Percentiles rank a stretch among this genome's conserved stretches.
phyloP scores from a whole-genome alignment of 1,284 basidiomycete genomes.

The Pseudozyma sp. region DNA sequence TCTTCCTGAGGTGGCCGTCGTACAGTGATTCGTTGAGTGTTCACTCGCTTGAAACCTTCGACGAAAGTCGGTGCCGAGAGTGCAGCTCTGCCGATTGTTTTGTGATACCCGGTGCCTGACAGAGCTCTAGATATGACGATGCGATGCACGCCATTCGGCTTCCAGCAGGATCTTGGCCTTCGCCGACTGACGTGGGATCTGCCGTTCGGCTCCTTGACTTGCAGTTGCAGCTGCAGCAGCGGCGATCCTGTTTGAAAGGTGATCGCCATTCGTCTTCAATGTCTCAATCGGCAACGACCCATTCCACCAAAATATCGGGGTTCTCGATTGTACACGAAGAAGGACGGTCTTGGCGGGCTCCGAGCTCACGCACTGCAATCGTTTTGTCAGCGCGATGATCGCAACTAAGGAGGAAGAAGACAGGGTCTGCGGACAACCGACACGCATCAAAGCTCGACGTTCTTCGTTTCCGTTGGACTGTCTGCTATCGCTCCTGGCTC shows the following conservation, averaged over 20 bases:
- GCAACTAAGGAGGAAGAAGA: not conserved
- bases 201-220: slow-evolving; percentile 1
- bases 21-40: not conserved
- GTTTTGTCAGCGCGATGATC: too few relatives aligned
- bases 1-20: not conserved
- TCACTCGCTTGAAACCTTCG: not conserved
- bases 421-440: not conserved
- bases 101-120: not conserved
- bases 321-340: too few relatives aligned
- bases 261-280: slow-evolving; percentile 6
- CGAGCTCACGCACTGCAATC: not conserved
- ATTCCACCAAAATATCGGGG: too few relatives aligned
- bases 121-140: slow-evolving; percentile 4
- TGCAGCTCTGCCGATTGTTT: slow-evolving; percentile 1
- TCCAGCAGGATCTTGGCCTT: not conserved
- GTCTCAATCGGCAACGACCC: not conserved
- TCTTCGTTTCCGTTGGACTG: too few relatives aligned
- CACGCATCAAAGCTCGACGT: not conserved
- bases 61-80: not conserved
- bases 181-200: not conserved
- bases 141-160: slow-evolving; percentile 5
- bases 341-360: not conserved
- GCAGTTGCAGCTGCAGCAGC: not conserved
- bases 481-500: not conserved
- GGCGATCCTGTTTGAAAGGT: not conserved